Evolutionary conservation across 768 basidiomycete species (phyloP).

Genomic region (Pleurotus platypus): DNA sequence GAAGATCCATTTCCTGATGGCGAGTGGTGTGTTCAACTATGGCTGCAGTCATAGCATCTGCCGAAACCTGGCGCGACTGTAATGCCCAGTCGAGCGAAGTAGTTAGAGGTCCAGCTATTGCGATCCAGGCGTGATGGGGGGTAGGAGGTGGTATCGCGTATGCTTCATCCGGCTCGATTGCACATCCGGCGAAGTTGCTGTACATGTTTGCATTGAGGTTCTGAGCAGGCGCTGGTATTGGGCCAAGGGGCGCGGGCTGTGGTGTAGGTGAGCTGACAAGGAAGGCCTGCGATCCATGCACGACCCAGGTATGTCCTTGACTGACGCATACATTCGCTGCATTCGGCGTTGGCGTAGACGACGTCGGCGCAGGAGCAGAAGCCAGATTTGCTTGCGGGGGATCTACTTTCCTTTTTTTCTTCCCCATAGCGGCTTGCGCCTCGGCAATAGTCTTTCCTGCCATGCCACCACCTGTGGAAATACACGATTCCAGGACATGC

Average conservation of each 20-base stretch:
- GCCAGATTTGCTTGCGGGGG: not conserved
- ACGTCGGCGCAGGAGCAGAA: not conserved
- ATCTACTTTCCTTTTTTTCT: not conserved
- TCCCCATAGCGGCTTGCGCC: not conserved
- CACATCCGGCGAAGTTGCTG: not conserved
- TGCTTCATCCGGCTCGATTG: not conserved
- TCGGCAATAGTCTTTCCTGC: constrained; percentile 7
- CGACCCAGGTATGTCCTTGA: not conserved
- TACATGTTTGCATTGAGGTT: not conserved
- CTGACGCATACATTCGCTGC: not conserved
- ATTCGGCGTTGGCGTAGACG: not conserved
- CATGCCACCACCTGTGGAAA: constrained; percentile 10
- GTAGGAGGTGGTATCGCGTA: not conserved
- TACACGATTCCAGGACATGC: constrained; percentile 7
- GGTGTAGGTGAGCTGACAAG: not conserved
- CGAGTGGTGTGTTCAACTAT: not conserved
- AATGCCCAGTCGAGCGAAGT: not conserved
- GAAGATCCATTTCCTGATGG: not conserved
- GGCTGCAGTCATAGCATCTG: not conserved
- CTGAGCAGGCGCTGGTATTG: not conserved
- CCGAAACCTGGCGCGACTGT: not conserved
- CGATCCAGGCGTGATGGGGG: not conserved
- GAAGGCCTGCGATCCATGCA: not conserved
- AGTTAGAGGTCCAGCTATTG: not conserved
- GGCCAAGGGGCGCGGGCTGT: not conserved